These are phyloP conservation scores for Boletus rubescentipes DNA, from an alignment of 768 basidiomycete genomes.

Conservation along the genomic window DNA sequence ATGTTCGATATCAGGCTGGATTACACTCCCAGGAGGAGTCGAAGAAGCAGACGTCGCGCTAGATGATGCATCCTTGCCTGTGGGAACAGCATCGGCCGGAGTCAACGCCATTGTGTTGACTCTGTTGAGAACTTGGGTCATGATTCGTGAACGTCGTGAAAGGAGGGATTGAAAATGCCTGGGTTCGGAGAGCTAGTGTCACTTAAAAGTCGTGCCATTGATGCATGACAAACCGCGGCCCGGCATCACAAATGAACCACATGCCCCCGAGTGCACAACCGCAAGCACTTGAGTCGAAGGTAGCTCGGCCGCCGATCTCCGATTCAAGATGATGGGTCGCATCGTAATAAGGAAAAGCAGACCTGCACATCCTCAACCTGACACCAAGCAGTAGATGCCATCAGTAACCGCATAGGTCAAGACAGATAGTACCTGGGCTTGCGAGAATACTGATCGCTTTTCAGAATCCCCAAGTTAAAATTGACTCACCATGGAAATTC, in stretches of 20 bases:
- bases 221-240: neutral
- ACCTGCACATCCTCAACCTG: neutral
- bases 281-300: neutral
- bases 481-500: neutral
- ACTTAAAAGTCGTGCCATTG: conserved; percentile 1
- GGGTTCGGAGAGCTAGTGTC: neutral
- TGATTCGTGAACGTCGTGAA: conserved; percentile 3
- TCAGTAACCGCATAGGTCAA: neutral
- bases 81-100: neutral
- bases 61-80: neutral
- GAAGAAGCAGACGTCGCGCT: neutral
- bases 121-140: conserved; percentile 5
- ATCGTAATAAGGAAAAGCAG: neutral
- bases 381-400: neutral
- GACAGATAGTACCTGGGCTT: neutral
- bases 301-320: conserved; percentile 11
- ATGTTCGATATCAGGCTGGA: conserved; percentile 38
- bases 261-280: too few relatives aligned
- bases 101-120: neutral
- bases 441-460: neutral
- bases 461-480: neutral
- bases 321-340: neutral
- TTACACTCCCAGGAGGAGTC: neutral
- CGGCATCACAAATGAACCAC: neutral
- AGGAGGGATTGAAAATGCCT: neutral